Evolutionary conservation across 192 early-diverging fungal genomes (phyloP).

Genomic region (Paraglomus occultum): DNA sequence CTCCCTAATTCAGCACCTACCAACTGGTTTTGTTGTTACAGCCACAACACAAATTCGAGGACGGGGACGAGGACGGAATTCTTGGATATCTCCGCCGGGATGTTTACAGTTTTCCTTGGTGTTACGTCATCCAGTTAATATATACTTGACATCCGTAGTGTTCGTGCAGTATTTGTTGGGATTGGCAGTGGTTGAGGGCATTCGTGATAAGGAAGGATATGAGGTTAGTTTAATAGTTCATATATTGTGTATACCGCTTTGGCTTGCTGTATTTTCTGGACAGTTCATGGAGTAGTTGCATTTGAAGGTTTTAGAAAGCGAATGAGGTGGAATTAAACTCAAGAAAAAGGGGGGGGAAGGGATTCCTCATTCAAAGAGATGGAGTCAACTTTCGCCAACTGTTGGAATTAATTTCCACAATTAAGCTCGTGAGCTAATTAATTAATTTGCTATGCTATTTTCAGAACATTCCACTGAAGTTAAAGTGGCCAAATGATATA

Average conservation of each 20-base stretch:
- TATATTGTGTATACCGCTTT: no score
- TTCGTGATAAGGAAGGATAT: conserved; percentile 67
- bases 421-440: no score
- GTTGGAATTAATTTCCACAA: no score
- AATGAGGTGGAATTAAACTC: no score
- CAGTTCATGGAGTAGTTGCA: no score
- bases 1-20: conserved; percentile 60
- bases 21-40: conserved; percentile 76
- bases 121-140: conserved; percentile 63
- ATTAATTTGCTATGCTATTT: no score
- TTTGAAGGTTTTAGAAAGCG: no score
- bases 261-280: no score
- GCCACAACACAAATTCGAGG: conserved; percentile 84
- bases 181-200: conserved; percentile 78
- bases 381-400: no score
- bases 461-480: conserved; percentile 65
- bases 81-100: conserved; percentile 92
- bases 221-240: conserved; percentile 34
- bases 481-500: conserved; percentile 99
- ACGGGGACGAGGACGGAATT: conserved; percentile 87
- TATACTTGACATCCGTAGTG: conserved; percentile 62
- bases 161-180: conserved; percentile 95
- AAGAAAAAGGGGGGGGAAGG: no score
- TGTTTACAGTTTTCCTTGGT: conserved; percentile 86
- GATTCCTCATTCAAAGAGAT: no score